A percentile compares a stretch with the other conserved stretches of the same genome.
These are phyloP conservation scores for Capronia coronata DNA, from an alignment of 2,329 filamentous ascomycete genomes.

Conservation along the genomic window DNA sequence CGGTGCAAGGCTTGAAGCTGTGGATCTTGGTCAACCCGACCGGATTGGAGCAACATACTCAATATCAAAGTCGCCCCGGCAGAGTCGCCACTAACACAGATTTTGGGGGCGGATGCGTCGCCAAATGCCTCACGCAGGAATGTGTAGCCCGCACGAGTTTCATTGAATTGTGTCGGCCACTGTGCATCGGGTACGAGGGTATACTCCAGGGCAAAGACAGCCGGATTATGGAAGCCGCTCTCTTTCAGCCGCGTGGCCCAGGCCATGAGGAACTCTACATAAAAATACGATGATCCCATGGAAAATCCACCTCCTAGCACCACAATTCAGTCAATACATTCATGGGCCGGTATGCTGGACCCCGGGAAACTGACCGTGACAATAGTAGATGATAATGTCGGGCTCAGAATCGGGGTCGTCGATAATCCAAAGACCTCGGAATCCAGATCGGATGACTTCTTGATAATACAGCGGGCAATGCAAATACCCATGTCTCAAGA, in stretches of 20 bases:
- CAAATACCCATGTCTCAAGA: conserved; percentile 64
- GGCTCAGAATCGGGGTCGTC: conserved; percentile 52
- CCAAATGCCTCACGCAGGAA: conserved; percentile 26
- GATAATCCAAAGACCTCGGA: conserved; percentile 65
- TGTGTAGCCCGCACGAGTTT: conserved; percentile 62
- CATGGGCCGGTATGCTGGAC: background rate
- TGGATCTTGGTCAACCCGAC: conserved; percentile 36
- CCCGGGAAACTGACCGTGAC: conserved; percentile 54
- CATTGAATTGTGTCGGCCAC: conserved; percentile 66
- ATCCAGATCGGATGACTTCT: conserved; percentile 48
- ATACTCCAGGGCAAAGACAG: conserved; percentile 73
- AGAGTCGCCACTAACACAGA: conserved; percentile 72
- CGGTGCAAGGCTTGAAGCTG: conserved; percentile 27
- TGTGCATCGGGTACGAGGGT: conserved; percentile 67
- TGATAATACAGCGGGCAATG: conserved; percentile 58
- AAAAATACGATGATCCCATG: conserved; percentile 77
- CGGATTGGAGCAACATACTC: conserved; percentile 62
- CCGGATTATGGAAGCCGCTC: conserved; percentile 65
- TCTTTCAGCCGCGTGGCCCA: conserved; percentile 61
- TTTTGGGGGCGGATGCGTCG: conserved; percentile 37
- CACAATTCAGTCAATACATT: conserved; percentile 11
- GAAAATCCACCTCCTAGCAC: conserved; percentile 68
- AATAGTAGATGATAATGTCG: conserved; percentile 75
- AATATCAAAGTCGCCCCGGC: conserved; percentile 70
- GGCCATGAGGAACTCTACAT: conserved; percentile 72